Conservation (phyloP, 2,329 filamentous ascomycete genomes). For the Claviceps cyperi region DNA sequence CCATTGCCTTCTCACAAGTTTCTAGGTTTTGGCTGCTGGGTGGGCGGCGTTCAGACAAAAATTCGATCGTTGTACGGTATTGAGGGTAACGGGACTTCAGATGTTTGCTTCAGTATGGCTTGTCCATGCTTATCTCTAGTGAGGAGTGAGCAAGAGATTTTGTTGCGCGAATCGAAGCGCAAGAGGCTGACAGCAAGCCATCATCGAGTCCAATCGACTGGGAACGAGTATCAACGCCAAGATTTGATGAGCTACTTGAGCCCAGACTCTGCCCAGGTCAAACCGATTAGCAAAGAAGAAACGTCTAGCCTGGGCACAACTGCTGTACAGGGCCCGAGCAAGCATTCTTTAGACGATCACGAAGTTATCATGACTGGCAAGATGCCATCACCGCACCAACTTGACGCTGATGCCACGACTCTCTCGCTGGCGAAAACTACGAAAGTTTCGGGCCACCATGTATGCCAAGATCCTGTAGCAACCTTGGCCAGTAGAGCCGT, state of each 20-base stretch:
- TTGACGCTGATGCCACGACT: slow-evolving; percentile 4
- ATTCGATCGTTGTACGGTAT: slow-evolving; percentile 21
- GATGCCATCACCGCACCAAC: slow-evolving; percentile 1
- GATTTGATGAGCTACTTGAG: slow-evolving; percentile 11
- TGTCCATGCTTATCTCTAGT: slow-evolving; percentile 16
- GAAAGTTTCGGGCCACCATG: slow-evolving; percentile 2
- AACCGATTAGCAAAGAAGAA: neutral
- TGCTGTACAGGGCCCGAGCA: neutral
- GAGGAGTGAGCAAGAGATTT: slow-evolving; percentile 19
- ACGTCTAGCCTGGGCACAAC: neutral
- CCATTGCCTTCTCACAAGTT: neutral
- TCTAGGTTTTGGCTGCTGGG: slow-evolving; percentile 17
- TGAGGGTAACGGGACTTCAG: slow-evolving; percentile 11
- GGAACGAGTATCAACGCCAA: slow-evolving; percentile 10
- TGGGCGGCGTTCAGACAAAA: slow-evolving; percentile 16
- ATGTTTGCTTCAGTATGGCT: slow-evolving; percentile 15
- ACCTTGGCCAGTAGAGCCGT: neutral
- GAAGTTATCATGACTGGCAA: slow-evolving; percentile 2
- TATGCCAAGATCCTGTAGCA: slow-evolving; percentile 5
- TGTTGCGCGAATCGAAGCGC: slow-evolving; percentile 13
- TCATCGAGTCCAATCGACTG: slow-evolving; percentile 1
- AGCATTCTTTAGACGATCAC: slow-evolving; percentile 6
- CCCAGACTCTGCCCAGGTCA: slow-evolving; percentile 4
- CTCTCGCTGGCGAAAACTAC: neutral
- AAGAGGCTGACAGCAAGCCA: slow-evolving; percentile 5